phyloP scores from a whole-genome alignment of 129 eudicot genomes.

The Helichrysum umbraculigerum region DNA sequence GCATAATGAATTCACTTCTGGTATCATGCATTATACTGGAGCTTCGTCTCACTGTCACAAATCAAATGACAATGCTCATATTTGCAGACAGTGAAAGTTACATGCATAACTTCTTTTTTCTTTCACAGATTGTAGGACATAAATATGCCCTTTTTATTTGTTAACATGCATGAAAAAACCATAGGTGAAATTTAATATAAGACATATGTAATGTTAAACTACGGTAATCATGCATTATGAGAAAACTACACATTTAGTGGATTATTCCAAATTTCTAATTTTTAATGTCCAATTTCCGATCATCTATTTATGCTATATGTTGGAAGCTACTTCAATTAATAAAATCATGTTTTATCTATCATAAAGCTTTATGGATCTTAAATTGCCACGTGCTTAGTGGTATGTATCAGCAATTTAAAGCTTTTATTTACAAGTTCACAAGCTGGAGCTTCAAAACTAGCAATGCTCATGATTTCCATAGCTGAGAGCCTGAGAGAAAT shows the following conservation, averaged over 20 bases:
- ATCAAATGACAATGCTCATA: constrained; percentile 3
- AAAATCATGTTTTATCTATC: not conserved
- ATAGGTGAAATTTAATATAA: too few relatives aligned
- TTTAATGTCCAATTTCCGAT: not conserved
- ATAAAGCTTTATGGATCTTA: not conserved
- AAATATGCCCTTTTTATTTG: constrained; percentile 2
- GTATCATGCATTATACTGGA: not conserved
- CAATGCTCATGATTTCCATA: too few relatives aligned
- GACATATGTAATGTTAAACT: not conserved
- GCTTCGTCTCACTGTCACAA: not conserved
- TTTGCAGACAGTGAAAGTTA: constrained; percentile 6
- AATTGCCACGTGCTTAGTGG: too few relatives aligned
- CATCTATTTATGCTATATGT: not conserved
- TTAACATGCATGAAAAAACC: not conserved
- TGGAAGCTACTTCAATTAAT: not conserved
- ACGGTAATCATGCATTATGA: not conserved
- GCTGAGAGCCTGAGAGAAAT: too few relatives aligned
- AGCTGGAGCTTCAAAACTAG: too few relatives aligned
- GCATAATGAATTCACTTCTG: not conserved
- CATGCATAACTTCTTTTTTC: not conserved
- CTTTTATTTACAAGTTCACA: too few relatives aligned
- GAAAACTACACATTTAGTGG: not conserved
- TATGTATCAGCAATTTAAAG: too few relatives aligned
- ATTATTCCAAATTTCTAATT: too few relatives aligned
- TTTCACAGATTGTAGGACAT: not conserved